Conservation (phyloP, 345 rosid species). For the Hypericum androsaemum region DNA sequence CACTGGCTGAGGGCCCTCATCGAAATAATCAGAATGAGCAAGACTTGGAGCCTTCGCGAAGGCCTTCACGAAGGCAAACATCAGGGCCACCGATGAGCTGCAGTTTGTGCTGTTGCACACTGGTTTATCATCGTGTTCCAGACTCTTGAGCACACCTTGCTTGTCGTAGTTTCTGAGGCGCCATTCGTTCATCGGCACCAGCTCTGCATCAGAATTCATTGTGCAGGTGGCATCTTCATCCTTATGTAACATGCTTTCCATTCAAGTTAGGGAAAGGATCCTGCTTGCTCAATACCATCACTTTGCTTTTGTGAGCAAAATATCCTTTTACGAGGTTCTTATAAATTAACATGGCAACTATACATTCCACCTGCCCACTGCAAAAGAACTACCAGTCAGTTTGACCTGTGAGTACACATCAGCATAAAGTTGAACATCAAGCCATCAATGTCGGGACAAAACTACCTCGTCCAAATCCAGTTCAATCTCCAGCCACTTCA, state of each 20-base stretch:
- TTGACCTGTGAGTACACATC: background rate
- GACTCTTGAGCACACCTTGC: too few species aligned
- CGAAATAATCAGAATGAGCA: too few species aligned
- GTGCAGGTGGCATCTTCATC: too few species aligned
- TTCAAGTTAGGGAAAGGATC: constrained; percentile 82
- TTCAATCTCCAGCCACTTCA: constrained; percentile 87
- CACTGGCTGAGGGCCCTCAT: too few species aligned
- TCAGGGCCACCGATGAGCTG: too few species aligned
- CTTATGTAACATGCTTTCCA: constrained; percentile 71
- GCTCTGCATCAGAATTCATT: too few species aligned
- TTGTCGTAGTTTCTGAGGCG: too few species aligned
- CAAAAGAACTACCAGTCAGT: constrained; percentile 1
- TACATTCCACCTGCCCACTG: constrained; percentile 70
- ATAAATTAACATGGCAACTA: constrained; percentile 74
- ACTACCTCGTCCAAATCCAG: constrained; percentile 90
- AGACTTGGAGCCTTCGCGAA: too few species aligned
- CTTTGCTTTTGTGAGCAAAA: constrained; percentile 92
- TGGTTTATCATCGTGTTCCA: too few species aligned
- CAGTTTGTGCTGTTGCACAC: too few species aligned
- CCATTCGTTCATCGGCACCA: too few species aligned
- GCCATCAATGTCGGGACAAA: background rate
- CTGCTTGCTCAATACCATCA: constrained; percentile 92
- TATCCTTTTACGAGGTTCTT: constrained; percentile 84
- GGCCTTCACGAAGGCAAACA: too few species aligned
- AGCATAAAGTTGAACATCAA: background rate